Evolutionary conservation across 2,329 filamentous ascomycete genomes (phyloP).

Genomic region (Alternaria metachromatica): DNA sequence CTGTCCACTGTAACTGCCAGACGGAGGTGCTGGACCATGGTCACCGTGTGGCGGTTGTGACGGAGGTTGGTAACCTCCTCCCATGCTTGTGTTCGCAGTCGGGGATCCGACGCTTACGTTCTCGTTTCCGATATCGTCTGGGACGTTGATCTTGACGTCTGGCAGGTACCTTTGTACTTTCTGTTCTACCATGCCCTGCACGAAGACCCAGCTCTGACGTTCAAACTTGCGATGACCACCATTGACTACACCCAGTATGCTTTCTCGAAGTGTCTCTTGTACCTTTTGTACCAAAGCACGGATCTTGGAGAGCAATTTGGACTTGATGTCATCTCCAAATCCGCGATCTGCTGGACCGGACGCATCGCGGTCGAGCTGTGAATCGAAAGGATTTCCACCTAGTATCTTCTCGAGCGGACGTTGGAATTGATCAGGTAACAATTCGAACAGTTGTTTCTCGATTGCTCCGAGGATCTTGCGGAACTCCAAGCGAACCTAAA

Average conservation of each 20-base stretch:
- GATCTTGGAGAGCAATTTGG: constrained; percentile 34
- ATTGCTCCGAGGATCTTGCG: constrained; percentile 38
- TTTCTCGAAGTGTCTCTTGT: constrained; percentile 38
- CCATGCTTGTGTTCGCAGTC: constrained; percentile 9
- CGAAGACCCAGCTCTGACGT: constrained; percentile 40
- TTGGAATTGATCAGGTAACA: constrained; percentile 39
- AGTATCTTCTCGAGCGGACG: constrained; percentile 38
- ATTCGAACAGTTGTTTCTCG: constrained; percentile 39
- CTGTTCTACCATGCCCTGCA: constrained; percentile 39
- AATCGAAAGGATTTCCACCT: constrained; percentile 39
- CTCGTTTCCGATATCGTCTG: constrained; percentile 41
- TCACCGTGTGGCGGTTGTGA: constrained; percentile 14
- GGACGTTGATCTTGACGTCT: constrained; percentile 38
- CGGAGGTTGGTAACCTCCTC: constrained; percentile 16
- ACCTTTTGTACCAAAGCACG: constrained; percentile 36
- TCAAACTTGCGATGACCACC: constrained; percentile 41
- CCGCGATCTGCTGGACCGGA: constrained; percentile 29
- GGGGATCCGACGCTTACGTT: constrained; percentile 37
- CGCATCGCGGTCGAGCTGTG: constrained; percentile 37
- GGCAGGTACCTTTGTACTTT: constrained; percentile 39
- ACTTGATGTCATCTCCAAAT: constrained; percentile 39
- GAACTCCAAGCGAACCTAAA: constrained; percentile 32
- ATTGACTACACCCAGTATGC: constrained; percentile 39
- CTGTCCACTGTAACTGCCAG: constrained; percentile 8
- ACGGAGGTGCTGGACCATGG: constrained; percentile 2